A percentile compares a stretch with the other conserved stretches of the same genome.
These are phyloP conservation scores for Lentithecium fluviatile DNA, from an alignment of 495 filamentous ascomycete genomes.

Conservation along the genomic window DNA sequence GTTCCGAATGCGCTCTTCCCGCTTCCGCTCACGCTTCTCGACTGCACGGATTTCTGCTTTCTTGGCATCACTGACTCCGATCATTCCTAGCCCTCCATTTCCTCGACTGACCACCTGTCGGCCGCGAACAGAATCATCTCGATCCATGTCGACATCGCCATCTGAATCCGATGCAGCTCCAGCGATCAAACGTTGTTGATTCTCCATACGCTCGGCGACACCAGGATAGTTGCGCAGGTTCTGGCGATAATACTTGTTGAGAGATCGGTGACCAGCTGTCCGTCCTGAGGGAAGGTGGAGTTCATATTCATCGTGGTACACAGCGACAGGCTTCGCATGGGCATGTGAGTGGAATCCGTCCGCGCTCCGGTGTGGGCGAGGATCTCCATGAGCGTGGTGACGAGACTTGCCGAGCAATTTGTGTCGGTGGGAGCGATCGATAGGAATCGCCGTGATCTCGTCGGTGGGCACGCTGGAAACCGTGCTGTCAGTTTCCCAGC, in stretches of 20 bases:
- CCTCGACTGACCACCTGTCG: slow-evolving; percentile 64
- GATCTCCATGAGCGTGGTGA: slow-evolving; percentile 62
- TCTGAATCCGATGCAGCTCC: slow-evolving; percentile 39
- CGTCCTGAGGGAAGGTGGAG: slow-evolving; percentile 89
- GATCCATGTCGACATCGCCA: slow-evolving; percentile 52
- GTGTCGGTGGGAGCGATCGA: slow-evolving; percentile 61
- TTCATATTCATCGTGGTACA: slow-evolving; percentile 88
- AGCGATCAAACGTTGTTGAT: slow-evolving; percentile 40
- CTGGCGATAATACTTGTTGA: slow-evolving; percentile 85
- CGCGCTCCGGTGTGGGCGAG: slow-evolving; percentile 62
- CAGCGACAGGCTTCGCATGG: slow-evolving; percentile 58
- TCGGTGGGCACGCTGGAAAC: slow-evolving; percentile 78
- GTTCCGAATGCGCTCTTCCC: slow-evolving; percentile 58
- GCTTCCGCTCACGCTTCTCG: slow-evolving; percentile 66
- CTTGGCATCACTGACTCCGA: slow-evolving; percentile 68
- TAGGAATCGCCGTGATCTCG: slow-evolving; percentile 69
- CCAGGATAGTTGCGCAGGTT: slow-evolving; percentile 83
- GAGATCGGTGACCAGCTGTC: slow-evolving; percentile 84
- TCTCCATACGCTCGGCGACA: slow-evolving; percentile 57
- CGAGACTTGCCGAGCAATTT: slow-evolving; percentile 60
- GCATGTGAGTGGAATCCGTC: slow-evolving; percentile 76
- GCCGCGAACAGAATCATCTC: slow-evolving; percentile 43
- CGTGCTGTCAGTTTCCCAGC: slow-evolving; percentile 92
- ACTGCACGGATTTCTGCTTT: slow-evolving; percentile 60
- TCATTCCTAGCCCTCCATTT: slow-evolving; percentile 72